Base-by-base conservation (phyloP, 106 monocot genomes). In the Posidonia australis region DNA sequence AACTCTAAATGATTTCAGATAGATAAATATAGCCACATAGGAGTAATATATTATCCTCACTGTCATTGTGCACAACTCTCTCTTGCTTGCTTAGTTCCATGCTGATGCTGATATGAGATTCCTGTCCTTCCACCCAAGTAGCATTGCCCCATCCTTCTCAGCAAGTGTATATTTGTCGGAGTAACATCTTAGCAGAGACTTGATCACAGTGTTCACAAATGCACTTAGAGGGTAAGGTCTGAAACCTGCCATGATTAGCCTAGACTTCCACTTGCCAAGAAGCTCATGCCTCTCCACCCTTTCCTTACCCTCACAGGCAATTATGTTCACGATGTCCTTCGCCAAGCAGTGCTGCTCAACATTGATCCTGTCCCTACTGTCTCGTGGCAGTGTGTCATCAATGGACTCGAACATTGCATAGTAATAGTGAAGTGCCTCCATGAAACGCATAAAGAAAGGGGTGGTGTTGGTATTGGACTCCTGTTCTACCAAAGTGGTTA, bases 291-390 rank as follows among this genome's bases (percentile, higher is more conserved):
- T 70, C 78, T 96, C 94, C 9, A 96, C 56, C 60, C 94, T 77
- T 12, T 84, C 94, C 74, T 80, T 75, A 63, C 90, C 90, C 72
- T 96, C 94, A 27, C 94, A 94, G 0, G 93, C 93, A 0, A 94
- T 78, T 29, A 94, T 68, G 63, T 86, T 94, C 45, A 94, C 93
- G 13, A 94, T 90, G 67, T 90, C 94, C 80, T 80, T 87, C 23
- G 94, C 94, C 69, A 96, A 72, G 73, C 94, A 90, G 53, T 90
- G 86, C 74, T 84, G 80, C 84, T 96, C 94, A 69, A 90, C 84
- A 13, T 61, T 72, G 10, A 90, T 84, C 78, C 89, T 77, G 46
- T 90, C 82, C 77, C 65, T 82, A 54, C 54, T 80, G 1, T 84
- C 82, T 46, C 94, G 57, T 0, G 73, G 67, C 49, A 90, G 58